Evolutionary conservation across 805 yeast species (phyloP).

Genomic region (Myxozyma geophila): DNA sequence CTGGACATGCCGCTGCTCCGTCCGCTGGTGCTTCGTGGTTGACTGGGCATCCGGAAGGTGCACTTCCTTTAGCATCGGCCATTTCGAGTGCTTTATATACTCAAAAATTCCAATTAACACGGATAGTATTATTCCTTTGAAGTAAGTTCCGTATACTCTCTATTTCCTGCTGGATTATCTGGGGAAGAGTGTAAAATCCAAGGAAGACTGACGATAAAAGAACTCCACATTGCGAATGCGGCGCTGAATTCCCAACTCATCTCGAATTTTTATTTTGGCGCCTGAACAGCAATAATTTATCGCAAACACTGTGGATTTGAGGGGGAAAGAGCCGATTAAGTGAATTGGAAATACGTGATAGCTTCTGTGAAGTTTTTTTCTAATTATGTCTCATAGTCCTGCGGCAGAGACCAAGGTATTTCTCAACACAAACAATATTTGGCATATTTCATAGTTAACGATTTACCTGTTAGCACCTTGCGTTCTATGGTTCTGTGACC

Average conservation of each 20-base stretch:
- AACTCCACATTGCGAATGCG: too few species aligned
- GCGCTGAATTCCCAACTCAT: too few species aligned
- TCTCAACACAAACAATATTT: neutral
- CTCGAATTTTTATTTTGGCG: too few species aligned
- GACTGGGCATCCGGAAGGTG: slow-evolving; percentile 36
- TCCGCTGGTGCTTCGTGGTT: slow-evolving; percentile 27
- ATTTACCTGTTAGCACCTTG: slow-evolving; percentile 3
- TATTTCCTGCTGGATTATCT: neutral
- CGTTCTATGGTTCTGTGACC: slow-evolving; percentile 68
- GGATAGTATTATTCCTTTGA: neutral
- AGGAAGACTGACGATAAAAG: too few species aligned
- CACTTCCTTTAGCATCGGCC: slow-evolving; percentile 3
- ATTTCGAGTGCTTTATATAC: neutral
- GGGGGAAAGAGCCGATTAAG: too few species aligned
- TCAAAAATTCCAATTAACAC: too few species aligned
- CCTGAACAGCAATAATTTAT: too few species aligned
- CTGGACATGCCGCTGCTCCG: slow-evolving; percentile 59
- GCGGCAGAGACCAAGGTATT: slow-evolving; percentile 1
- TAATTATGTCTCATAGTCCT: neutral
- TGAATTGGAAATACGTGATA: neutral
- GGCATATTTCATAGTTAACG: neutral
- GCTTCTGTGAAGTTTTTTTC: neutral
- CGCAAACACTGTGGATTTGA: too few species aligned
- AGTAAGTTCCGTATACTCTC: neutral
- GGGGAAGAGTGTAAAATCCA: too few species aligned